Evolutionary conservation across 768 basidiomycete species (phyloP).

Genomic region (Rhodotorula diobovata): DNA sequence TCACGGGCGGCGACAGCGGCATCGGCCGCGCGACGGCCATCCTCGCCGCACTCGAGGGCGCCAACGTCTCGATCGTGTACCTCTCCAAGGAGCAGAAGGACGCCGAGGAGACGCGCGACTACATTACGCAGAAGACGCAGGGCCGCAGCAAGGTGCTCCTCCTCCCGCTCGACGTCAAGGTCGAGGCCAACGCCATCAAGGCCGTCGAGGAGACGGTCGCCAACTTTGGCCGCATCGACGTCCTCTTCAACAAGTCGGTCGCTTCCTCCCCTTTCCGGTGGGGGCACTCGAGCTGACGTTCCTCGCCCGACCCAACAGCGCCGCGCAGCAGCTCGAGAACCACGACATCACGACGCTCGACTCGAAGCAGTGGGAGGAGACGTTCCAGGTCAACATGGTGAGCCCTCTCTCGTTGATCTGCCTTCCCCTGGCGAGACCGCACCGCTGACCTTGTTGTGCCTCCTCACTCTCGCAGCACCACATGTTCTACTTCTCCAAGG

Average conservation of each 20-base stretch:
- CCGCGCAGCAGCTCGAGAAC: conserved; percentile 39
- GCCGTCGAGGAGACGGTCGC: conserved; percentile 40
- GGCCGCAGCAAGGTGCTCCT: conserved; percentile 47
- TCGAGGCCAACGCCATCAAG: conserved; percentile 48
- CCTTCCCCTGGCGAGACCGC: conserved; percentile 6
- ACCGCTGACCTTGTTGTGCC: conserved; percentile 19
- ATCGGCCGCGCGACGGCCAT: conserved; percentile 54
- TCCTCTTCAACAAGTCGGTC: conserved; percentile 43
- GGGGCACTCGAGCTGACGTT: background rate
- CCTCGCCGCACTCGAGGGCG: conserved; percentile 50
- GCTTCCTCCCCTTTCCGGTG: background rate
- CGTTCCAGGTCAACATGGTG: conserved; percentile 40
- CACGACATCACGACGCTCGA: conserved; percentile 38
- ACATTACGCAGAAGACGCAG: conserved; percentile 51
- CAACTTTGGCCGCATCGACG: conserved; percentile 49
- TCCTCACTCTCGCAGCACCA: background rate
- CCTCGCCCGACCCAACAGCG: background rate
- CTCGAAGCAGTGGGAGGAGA: conserved; percentile 40
- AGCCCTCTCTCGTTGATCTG: background rate
- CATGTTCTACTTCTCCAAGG: conserved; percentile 53
- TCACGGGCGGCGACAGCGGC: conserved; percentile 54
- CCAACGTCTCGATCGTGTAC: conserved; percentile 47
- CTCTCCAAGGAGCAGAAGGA: conserved; percentile 50
- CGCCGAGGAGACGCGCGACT: conserved; percentile 48
- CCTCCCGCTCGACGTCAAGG: conserved; percentile 49